Base-by-base conservation (phyloP, 1,284 basidiomycete species). In the Coriolopsis trogii region DNA sequence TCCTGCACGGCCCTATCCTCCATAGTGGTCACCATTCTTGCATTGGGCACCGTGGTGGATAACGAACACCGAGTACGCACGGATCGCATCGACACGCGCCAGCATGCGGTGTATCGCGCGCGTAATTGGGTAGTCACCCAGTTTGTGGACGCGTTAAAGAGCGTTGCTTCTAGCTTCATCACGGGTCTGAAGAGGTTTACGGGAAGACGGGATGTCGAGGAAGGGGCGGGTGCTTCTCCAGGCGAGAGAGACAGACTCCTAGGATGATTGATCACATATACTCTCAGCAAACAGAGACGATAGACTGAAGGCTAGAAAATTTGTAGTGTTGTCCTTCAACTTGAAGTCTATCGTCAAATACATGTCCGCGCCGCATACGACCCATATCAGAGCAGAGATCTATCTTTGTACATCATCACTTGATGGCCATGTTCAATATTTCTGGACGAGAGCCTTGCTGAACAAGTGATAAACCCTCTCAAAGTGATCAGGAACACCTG, bases 1-100 rank as follows among this genome's bases (percentile, higher is more conserved):
- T 85, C 91, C 0, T 81, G 82, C 49, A 87, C 87, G 0, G 82
- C 85, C 1, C 78, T 93, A 21, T 80, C 84, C 5, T 77, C 83
- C 6, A 85, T 91, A 52, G 71, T 80, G 41, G 80, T 82, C 2
- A 85, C 87, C 1, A 71, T 84, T 46, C 72, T 83, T 31, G 76
- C 82, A 2, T 76, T 92, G 10, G 70, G 69, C 2, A 78, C 85
- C 12, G 76, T 85, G 5, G 80, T 92, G 16, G 91, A 94, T 64
- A 63, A 61, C 7, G 76, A 86, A 39, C 85, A 91, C 61, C 79
- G 90, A 7, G 71, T 93, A 10, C 77, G 91, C n/a, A 66, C 71
- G 2, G 91, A 92, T 62, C 74, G 87, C 15, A 79, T 93, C 41
- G 77, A 85, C 49, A 65, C 69, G 7, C 65, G 74, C 15, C 66